Evolutionary conservation across 305 asterid species (phyloP).

Genomic region (Fraxinus platypoda): DNA sequence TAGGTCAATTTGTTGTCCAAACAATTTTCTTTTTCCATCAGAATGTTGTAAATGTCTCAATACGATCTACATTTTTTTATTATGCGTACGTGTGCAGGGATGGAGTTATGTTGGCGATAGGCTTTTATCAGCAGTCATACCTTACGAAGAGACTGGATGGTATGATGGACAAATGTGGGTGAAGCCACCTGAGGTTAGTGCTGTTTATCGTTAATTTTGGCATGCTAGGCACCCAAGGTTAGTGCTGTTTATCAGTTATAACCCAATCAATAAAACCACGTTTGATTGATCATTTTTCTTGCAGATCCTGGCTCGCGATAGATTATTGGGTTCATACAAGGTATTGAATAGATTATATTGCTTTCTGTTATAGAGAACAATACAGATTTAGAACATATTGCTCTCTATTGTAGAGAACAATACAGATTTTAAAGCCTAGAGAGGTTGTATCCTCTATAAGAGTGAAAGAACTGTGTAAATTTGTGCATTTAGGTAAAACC

Average conservation of each 20-base stretch:
- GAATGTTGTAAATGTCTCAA: neutral
- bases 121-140: slow-evolving; percentile 84
- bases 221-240: neutral
- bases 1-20: neutral
- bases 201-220: neutral
- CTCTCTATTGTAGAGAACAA: slow-evolving; percentile 5
- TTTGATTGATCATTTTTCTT: neutral
- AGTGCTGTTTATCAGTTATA: neutral
- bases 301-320: slow-evolving; percentile 92
- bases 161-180: slow-evolving; percentile 99
- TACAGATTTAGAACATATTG: too few relatives aligned
- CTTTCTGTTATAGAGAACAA: neutral
- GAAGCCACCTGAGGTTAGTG: slow-evolving; percentile 89
- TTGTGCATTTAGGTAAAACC: slow-evolving; percentile 69
- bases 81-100: slow-evolving; percentile 42
- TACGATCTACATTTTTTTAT: neutral
- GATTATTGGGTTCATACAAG: slow-evolving; percentile 85
- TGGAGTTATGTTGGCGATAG: slow-evolving; percentile 97
- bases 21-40: neutral
- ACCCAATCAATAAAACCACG: neutral
- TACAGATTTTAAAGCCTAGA: slow-evolving; percentile 1
- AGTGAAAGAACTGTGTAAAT: slow-evolving; percentile 17
- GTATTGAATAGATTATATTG: slow-evolving; percentile 36
- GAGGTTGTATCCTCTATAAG: neutral
- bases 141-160: slow-evolving; percentile 97